These are phyloP conservation scores for Linnemannia zychae DNA, from an alignment of 192 early-diverging fungal species.

Conservation along the genomic window DNA sequence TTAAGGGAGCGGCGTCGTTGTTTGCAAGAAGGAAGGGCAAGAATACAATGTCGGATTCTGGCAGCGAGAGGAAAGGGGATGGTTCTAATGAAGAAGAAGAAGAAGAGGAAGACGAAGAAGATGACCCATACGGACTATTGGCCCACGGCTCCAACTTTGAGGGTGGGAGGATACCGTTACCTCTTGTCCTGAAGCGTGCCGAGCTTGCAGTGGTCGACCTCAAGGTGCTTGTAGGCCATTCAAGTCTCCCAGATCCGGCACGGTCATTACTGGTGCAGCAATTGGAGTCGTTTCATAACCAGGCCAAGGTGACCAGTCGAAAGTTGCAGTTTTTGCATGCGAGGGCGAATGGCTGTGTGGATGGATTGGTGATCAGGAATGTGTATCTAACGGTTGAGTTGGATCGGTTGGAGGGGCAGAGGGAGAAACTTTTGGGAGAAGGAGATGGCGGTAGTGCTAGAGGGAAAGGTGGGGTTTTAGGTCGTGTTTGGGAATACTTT, in stretches of 20 bases:
- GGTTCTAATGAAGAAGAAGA: background rate
- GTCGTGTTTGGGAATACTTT: conserved; percentile 13
- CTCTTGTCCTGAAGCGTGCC: conserved; percentile 60
- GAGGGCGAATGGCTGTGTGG: conserved; percentile 62
- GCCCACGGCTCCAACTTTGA: conserved; percentile 6
- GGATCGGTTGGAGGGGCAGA: conserved; percentile 53
- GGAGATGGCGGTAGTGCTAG: conserved; percentile 1
- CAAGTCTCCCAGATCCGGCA: conserved; percentile 38
- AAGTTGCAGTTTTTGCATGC: conserved; percentile 64
- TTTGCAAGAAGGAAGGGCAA: conserved; percentile 2
- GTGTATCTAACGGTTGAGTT: conserved; percentile 46
- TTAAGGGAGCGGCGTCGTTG: background rate
- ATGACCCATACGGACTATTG: conserved; percentile 35
- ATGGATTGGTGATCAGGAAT: conserved; percentile 68
- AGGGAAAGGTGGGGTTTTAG: conserved; percentile 10
- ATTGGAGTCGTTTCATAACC: conserved; percentile 54
- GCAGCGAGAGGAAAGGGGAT: background rate
- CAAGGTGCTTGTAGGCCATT: conserved; percentile 64
- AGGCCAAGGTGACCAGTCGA: conserved; percentile 55
- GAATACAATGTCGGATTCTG: conserved; percentile 17
- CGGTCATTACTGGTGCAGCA: conserved; percentile 49
- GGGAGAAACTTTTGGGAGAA: conserved; percentile 5
- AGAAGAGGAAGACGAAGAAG: conserved; percentile 3
- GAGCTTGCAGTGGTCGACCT: conserved; percentile 66
- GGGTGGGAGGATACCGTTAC: conserved; percentile 32